These are phyloP conservation scores for Fusarium dimerum DNA, from an alignment of 2,329 filamentous ascomycete species.

Conservation along the genomic window DNA sequence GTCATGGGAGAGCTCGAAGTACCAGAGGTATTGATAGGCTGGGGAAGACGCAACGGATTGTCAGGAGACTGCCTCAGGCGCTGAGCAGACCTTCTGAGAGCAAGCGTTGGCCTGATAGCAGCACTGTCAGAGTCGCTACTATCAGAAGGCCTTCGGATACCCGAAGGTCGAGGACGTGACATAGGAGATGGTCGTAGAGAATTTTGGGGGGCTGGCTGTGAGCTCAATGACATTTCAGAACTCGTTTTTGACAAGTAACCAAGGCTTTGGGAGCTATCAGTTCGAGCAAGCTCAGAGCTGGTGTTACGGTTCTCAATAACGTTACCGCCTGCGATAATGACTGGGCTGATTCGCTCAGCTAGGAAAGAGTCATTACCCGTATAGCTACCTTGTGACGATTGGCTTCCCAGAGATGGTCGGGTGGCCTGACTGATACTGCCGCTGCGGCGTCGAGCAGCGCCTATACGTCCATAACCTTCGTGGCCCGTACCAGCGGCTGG, in stretches of 20 bases:
- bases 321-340: constrained; percentile 65
- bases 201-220: constrained; percentile 42
- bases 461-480: constrained; percentile 76
- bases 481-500: constrained; percentile 92
- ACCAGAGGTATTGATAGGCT: constrained; percentile 51
- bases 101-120: constrained; percentile 52
- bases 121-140: constrained; percentile 56
- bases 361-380: constrained; percentile 58
- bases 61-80: constrained; percentile 48
- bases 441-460: constrained; percentile 62
- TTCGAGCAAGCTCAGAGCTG: constrained; percentile 48
- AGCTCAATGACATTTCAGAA: constrained; percentile 43
- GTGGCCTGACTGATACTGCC: constrained; percentile 54
- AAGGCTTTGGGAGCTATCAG: constrained; percentile 53
- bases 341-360: constrained; percentile 63
- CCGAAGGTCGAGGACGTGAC: constrained; percentile 37
- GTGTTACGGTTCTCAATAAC: constrained; percentile 61
- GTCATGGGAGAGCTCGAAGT: constrained; percentile 51
- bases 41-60: constrained; percentile 49
- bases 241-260: constrained; percentile 40
- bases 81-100: constrained; percentile 57
- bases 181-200: constrained; percentile 58
- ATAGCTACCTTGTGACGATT: constrained; percentile 54
- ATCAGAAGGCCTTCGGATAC: constrained; percentile 51
- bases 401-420: constrained; percentile 45